Base-by-base conservation (phyloP, 176 grass and related monocot species). In the Carex parvula region DNA sequence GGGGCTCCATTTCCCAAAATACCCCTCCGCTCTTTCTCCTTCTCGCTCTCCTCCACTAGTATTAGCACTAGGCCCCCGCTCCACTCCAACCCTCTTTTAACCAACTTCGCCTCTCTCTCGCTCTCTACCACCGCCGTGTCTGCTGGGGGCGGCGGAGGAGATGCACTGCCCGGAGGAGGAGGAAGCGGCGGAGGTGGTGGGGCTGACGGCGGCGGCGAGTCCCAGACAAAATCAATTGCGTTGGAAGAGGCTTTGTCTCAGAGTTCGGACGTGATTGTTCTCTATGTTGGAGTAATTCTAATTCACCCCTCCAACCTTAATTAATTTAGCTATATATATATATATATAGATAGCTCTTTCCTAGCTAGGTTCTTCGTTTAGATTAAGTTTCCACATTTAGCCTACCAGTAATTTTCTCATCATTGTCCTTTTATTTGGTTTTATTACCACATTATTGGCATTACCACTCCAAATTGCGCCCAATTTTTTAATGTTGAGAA, bases 201-300 rank as follows among this genome's bases (percentile, higher is more conserved):
- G 30, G 84, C 85, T 8, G 72, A 75, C 0, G 81, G 73, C 13
- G 60, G 64, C 22, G 83, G 71, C 3, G 90, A 44, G 18, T 80
- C 58, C 55, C 83, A 79, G 46, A 29, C 79, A 7, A 46, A 81
- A 0, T 76, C 82, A 0, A 64, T 64, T 15, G 57, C 83, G 7
- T 68, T 84, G 1, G 83, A 89, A 41, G 89, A 91, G 46, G 58
- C 58, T 4, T 58, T 83, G 4, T 79, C 52, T 0, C 44, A 79
- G 59, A 80, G 44, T 12, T 70, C 86, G 12, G 91, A 90, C 5
- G 83, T 88, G 63, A 98, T 98, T 61, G 70, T 93, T 58, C 91
- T 98, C 85, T 85, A 74, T 20, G 91, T 98, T 35, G 88, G 92
- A 79, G 93, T 98, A 90, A 84, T 84, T 57, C 21, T 98, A 90